Conservation (phyloP, 2,329 filamentous ascomycete species). For the Madurella fahalii region DNA sequence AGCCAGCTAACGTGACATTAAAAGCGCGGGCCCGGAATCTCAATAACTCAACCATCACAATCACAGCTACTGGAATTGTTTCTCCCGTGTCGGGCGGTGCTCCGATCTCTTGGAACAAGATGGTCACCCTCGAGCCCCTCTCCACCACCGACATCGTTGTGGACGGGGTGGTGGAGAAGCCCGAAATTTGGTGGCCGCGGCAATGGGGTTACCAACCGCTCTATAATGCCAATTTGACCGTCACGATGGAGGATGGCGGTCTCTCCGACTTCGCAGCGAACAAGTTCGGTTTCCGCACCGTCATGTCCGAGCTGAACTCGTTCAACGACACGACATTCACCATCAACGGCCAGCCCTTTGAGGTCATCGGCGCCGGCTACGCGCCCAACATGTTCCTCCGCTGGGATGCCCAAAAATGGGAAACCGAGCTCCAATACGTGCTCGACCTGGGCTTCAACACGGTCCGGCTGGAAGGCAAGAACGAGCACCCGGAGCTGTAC, state of each 20-base stretch:
- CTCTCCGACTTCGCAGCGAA: constrained; percentile 34
- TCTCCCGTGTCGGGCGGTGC: constrained; percentile 26
- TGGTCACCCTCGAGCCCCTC: constrained; percentile 36
- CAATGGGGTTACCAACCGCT: constrained; percentile 50
- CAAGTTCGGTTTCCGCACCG: constrained; percentile 51
- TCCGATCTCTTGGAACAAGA: constrained; percentile 28
- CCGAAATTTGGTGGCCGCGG: constrained; percentile 58
- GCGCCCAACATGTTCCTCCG: constrained; percentile 59
- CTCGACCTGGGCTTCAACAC: constrained; percentile 62
- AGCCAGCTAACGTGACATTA: constrained; percentile 36
- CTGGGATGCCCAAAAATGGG: constrained; percentile 47
- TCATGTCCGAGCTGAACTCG: constrained; percentile 47
- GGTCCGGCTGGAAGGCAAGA: constrained; percentile 60
- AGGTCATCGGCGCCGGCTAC: constrained; percentile 59
- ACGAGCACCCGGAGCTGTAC: constrained; percentile 60
- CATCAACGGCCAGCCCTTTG: constrained; percentile 55
- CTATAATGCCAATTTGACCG: constrained; percentile 30
- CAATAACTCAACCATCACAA: constrained; percentile 35
- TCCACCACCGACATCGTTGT: constrained; percentile 38
- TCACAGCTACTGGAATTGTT: constrained; percentile 29
- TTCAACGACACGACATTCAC: constrained; percentile 53
- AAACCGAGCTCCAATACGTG: constrained; percentile 47
- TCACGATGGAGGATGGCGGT: constrained; percentile 23
- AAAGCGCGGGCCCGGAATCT: constrained; percentile 39
- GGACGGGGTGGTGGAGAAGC: constrained; percentile 36